These are phyloP conservation scores for Trichophyton rubrum DNA, from an alignment of 2,329 filamentous ascomycete genomes.

Conservation along the genomic window DNA sequence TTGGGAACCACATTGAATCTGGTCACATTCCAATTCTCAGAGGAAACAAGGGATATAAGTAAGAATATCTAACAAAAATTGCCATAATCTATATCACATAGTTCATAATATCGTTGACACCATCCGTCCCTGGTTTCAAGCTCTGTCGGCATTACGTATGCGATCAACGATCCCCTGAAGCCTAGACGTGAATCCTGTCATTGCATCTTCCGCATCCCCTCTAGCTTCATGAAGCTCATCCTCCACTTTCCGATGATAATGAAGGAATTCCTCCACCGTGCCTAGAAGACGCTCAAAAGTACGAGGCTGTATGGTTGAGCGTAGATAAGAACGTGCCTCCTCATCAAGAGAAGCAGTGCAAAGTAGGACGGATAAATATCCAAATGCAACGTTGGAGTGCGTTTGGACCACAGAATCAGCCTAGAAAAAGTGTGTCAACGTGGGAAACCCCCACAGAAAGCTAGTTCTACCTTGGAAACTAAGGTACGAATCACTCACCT, in stretches of 20 bases:
- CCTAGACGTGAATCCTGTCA: slow-evolving; percentile 41
- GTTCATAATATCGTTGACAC: no score
- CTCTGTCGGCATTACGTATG: slow-evolving; percentile 21
- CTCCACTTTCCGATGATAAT: slow-evolving; percentile 49
- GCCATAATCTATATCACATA: no score
- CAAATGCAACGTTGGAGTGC: slow-evolving; percentile 68
- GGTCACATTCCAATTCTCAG: no score
- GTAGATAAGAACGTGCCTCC: slow-evolving; percentile 33
- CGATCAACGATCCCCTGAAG: slow-evolving; percentile 42
- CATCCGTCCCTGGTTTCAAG: neutral
- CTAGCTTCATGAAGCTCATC: slow-evolving; percentile 31
- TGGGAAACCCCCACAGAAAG: neutral
- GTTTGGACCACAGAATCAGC: slow-evolving; percentile 52
- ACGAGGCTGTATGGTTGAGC: slow-evolving; percentile 32
- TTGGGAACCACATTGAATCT: no score
- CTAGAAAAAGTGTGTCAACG: slow-evolving; percentile 20
- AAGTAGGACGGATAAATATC: slow-evolving; percentile 73
- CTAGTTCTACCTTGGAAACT: no score
- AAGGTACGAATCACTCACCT: slow-evolving; percentile 43
- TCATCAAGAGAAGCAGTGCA: slow-evolving; percentile 61
- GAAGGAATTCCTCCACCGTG: slow-evolving; percentile 50
- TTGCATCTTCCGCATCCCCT: slow-evolving; percentile 30
- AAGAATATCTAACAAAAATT: no score
- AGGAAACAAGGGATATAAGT: no score
- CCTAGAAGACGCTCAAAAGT: slow-evolving; percentile 41